Percentiles rank a stretch among this genome's conserved stretches.
Conservation (phyloP, 331 rosid species). For the Pyracantha coccinea region DNA sequence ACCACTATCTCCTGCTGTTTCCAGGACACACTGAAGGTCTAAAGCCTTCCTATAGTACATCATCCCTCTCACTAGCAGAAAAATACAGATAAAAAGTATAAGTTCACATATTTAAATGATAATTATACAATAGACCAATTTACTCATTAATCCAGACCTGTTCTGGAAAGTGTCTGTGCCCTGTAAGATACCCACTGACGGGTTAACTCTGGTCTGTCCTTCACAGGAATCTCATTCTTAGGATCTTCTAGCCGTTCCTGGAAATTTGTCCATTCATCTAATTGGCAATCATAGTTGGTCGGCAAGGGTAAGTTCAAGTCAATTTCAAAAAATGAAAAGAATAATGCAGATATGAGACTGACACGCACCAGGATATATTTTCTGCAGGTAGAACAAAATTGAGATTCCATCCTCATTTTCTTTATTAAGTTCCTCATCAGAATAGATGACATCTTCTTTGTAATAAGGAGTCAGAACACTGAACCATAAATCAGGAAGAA, state of each 20-base stretch:
- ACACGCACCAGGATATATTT: conserved; percentile 87
- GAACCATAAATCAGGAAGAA: conserved; percentile 19
- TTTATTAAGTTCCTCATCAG: conserved; percentile 46
- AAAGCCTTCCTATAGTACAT: conserved; percentile 84
- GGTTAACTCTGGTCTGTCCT: conserved; percentile 26
- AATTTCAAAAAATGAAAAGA: conserved; percentile 1
- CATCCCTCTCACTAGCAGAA: conserved; percentile 88
- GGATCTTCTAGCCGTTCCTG: conserved; percentile 36
- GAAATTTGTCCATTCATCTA: conserved; percentile 91
- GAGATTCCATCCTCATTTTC: conserved; percentile 98
- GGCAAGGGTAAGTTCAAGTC: conserved; percentile 10
- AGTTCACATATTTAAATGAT: conserved; percentile 6
- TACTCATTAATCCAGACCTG: conserved; percentile 54
- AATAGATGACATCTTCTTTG: conserved; percentile 84
- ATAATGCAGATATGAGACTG: conserved; percentile 14
- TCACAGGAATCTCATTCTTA: neutral
- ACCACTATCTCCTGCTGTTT: conserved; percentile 57
- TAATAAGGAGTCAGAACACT: conserved; percentile 98
- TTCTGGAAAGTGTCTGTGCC: conserved; percentile 92
- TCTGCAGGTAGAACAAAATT: conserved; percentile 76
- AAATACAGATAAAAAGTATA: conserved; percentile 11
- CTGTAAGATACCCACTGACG: conserved; percentile 95
- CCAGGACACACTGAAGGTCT: conserved; percentile 61
- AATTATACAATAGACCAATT: neutral
- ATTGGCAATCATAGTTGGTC: conserved; percentile 4